phyloP scores from a whole-genome alignment of 2,329 filamentous ascomycete genomes.

The Fusarium oligoseptatum region DNA sequence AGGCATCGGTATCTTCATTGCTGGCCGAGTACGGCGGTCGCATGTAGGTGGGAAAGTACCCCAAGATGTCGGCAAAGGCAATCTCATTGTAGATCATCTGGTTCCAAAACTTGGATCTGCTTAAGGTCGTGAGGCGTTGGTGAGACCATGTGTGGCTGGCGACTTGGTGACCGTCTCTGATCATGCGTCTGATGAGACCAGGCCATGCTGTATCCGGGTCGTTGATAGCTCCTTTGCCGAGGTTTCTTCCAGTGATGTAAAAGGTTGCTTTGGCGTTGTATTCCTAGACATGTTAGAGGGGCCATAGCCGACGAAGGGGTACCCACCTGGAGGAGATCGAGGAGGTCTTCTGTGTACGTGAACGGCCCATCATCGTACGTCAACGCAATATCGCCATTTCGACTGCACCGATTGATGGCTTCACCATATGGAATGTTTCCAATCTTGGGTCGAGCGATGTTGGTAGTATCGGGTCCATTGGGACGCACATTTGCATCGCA shows the following conservation, averaged over 20 bases:
- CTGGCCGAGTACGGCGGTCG: conserved; percentile 63
- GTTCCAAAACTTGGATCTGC: conserved; percentile 49
- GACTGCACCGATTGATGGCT: conserved; percentile 58
- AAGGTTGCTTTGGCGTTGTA: conserved; percentile 56
- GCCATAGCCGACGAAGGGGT: rapidly evolving
- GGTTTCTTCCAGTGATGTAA: conserved; percentile 53
- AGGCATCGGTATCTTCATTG: conserved; percentile 54
- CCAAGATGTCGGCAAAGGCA: conserved; percentile 57
- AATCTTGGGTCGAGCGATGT: conserved; percentile 64
- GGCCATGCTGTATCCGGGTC: conserved; percentile 52
- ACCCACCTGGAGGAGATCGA: conserved; percentile 52
- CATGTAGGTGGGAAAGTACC: conserved; percentile 59
- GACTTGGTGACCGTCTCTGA: conserved; percentile 69
- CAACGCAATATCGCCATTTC: conserved; percentile 56
- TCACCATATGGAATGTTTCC: conserved; percentile 70
- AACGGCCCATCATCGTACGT: conserved; percentile 63
- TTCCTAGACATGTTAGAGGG: conserved; percentile 32
- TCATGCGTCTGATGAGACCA: conserved; percentile 59
- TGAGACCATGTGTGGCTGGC: conserved; percentile 67
- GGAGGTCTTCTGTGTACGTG: conserved; percentile 56
- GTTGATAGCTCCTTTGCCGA: conserved; percentile 60
- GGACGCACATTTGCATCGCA: conserved; percentile 71
- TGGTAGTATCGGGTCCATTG: conserved; percentile 66
- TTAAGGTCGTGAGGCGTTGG: conserved; percentile 56
- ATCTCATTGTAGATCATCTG: conserved; percentile 61